These are phyloP conservation scores for Daldinia caldariorum DNA, from an alignment of 495 filamentous ascomycete genomes.

Conservation along the genomic window DNA sequence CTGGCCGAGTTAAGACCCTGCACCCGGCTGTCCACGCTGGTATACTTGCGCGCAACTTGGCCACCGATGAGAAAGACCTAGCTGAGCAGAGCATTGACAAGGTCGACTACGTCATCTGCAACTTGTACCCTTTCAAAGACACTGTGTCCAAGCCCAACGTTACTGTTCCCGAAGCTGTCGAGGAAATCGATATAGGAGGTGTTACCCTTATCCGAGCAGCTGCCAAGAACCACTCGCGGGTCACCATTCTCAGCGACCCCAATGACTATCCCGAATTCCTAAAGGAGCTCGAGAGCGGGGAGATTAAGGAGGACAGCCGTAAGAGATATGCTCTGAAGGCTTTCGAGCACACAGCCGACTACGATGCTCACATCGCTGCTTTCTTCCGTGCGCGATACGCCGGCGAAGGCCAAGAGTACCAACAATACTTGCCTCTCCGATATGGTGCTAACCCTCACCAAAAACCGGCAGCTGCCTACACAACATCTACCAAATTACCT, in stretches of 20 bases:
- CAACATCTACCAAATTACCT: constrained; percentile 76
- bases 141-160: constrained; percentile 96
- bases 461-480: constrained; percentile 89
- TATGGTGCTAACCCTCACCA: constrained; percentile 98
- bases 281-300: constrained; percentile 84
- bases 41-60: constrained; percentile 92
- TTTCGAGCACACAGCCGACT: constrained; percentile 98
- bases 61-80: constrained; percentile 94
- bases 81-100: constrained; percentile 97
- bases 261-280: constrained; percentile 94
- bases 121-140: constrained; percentile 98
- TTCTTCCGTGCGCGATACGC: constrained; percentile 99
- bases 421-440: constrained; percentile 84
- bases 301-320: constrained; percentile 82
- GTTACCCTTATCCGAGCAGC: constrained; percentile 96
- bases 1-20: constrained; percentile 95
- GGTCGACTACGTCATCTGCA: constrained; percentile 98
- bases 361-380: constrained; percentile 90
- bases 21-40: constrained; percentile 93
- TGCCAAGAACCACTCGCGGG: constrained; percentile 95
- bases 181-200: constrained; percentile 98
- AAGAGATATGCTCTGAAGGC: constrained; percentile 93
- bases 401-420: constrained; percentile 79
- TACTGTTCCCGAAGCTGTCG: constrained; percentile 93
- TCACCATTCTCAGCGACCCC: constrained; percentile 94